Base-by-base conservation (phyloP, 1,284 basidiomycete genomes). In the Ceratobasidium sp. region DNA sequence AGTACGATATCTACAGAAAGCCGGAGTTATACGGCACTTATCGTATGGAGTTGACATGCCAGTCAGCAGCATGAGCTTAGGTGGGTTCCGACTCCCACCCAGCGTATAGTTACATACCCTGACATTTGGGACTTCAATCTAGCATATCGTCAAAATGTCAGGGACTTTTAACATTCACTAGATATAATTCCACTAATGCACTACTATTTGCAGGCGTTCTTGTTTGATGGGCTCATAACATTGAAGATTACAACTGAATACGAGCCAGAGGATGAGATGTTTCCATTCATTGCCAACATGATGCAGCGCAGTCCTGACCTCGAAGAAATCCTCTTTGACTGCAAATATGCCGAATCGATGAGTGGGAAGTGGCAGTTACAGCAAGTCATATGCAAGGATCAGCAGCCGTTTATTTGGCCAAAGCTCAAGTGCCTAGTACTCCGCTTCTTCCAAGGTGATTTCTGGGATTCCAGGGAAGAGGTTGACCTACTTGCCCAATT, bases 301-400 rank as follows among this genome's bases (percentile, higher is more conserved):
- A 46, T 71, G 54, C 69, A 71, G 40, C 56, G 40, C 40, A 71
- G 46, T 28, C 69, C 56, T 2, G 33, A 48, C 23, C 56, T 71
- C 38, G 44, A 61, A 46, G 42, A 42, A 17, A 71, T 71, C 38
- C 26, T 71, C 17, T 71, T 71, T 13, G 69, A 71, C 40, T 71
- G 69, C 56, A 71, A 71, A 38, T 71, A 40, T 26, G 69, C 69
- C 38, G 69, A 71, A 23, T 71, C 69, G 10, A 15, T 71, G 54
- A 61, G 9, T 4, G 69, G 69, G 28, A 40, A 59, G 17, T 71
- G 69, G 69, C 33, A 48, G n/a, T 12, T 71, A 10, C n/a, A 56
- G 1, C 48, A 71, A 4, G 17, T 71, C 38, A 71, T 71, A 52
- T 71, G 40, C 69, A 17, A 71, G 17, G 23, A 28, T 17, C 40